Evolutionary conservation across 106 monocot species (phyloP).

Genomic region (Apostasia shenzhenica): DNA sequence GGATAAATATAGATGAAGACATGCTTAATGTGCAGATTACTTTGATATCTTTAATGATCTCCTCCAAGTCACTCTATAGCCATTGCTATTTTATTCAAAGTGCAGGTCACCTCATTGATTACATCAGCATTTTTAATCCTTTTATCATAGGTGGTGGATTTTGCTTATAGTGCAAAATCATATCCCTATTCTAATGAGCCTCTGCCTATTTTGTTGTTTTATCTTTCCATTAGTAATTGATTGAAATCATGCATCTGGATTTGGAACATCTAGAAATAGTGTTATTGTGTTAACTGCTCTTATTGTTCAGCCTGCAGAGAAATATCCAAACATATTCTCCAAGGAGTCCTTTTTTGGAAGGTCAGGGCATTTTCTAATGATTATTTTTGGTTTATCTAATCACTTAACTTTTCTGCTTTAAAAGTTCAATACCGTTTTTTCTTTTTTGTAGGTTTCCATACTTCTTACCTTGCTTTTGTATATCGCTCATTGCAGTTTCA

Average conservation of each 20-base stretch:
- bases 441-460: slow-evolving; percentile 48
- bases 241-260: too few species aligned
- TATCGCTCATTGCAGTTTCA: slow-evolving; percentile 40
- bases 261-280: too few species aligned
- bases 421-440: background rate
- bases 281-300: background rate
- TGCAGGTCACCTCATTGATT: too few species aligned
- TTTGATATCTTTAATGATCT: too few species aligned
- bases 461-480: slow-evolving; percentile 47
- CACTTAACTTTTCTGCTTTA: background rate
- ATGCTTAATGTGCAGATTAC: too few species aligned
- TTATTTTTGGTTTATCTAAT: slow-evolving; percentile 2
- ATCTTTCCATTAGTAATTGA: too few species aligned
- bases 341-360: slow-evolving; percentile 19
- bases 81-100: too few species aligned
- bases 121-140: background rate
- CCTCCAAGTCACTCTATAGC: too few species aligned
- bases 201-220: too few species aligned
- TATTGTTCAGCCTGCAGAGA: slow-evolving; percentile 15
- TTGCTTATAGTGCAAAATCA: background rate
- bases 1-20: too few species aligned
- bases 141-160: background rate
- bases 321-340: slow-evolving; percentile 15
- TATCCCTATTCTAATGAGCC: background rate
- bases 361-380: background rate